Conservation (phyloP, 257 asterid genomes). For the Nicotiana obtusifolia region DNA sequence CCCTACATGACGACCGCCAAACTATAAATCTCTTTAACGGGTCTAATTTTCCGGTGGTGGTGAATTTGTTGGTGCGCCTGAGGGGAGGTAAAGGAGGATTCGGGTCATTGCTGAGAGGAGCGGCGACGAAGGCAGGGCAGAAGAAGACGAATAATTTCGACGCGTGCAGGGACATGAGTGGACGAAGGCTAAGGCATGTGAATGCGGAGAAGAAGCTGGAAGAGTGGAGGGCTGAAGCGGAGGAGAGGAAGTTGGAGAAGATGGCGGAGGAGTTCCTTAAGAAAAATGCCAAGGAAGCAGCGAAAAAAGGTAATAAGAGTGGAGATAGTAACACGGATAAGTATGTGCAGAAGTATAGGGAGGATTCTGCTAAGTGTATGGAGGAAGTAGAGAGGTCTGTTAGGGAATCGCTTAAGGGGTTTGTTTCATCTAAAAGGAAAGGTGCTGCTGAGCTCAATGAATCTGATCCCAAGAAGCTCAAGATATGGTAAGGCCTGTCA, state of each 20-base stretch:
- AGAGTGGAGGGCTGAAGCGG: slow-evolving; percentile 90
- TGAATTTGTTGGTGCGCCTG: slow-evolving; percentile 51
- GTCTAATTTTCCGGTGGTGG: slow-evolving; percentile 34
- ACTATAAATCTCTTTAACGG: slow-evolving; percentile 24
- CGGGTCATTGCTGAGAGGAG: slow-evolving; percentile 86
- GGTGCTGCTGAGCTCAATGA: slow-evolving; percentile 19
- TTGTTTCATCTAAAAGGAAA: slow-evolving; percentile 54
- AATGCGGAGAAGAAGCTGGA: slow-evolving; percentile 96
- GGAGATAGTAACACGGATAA: slow-evolving; percentile 36
- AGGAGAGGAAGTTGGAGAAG: slow-evolving; percentile 85
- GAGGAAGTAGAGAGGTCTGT: slow-evolving; percentile 81
- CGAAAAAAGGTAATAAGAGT: slow-evolving; percentile 48
- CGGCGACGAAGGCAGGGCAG: slow-evolving; percentile 98
- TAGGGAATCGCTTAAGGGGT: slow-evolving; percentile 55
- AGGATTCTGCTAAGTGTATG: slow-evolving; percentile 77
- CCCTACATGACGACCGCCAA: slow-evolving; percentile 34
- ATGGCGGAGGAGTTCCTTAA: slow-evolving; percentile 77
- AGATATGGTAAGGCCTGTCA: slow-evolving; percentile 52
- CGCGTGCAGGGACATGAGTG: slow-evolving; percentile 98
- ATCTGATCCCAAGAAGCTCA: slow-evolving; percentile 46
- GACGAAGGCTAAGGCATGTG: slow-evolving; percentile 94
- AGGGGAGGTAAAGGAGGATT: slow-evolving; percentile 99
- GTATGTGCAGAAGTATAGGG: slow-evolving; percentile 84
- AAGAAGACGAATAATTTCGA: slow-evolving; percentile 93
- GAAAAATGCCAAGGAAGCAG: slow-evolving; percentile 60